These are phyloP conservation scores for Centaurea solstitialis DNA, from an alignment of 129 eudicot species.

Conservation along the genomic window DNA sequence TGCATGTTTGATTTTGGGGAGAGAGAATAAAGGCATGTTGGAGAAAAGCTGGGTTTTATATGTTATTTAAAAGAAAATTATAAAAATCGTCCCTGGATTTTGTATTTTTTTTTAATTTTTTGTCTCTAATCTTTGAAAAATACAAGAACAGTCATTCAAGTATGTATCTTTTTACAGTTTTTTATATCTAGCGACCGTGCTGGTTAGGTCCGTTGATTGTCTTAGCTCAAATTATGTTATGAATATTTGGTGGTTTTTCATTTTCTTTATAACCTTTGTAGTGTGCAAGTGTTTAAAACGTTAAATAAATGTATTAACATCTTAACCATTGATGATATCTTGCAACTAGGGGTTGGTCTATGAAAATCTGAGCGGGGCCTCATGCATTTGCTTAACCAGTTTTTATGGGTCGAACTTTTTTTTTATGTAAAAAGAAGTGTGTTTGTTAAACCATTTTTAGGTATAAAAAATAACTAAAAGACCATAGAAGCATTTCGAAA, in stretches of 20 bases:
- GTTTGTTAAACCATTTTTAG: neutral
- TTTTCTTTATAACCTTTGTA: no score
- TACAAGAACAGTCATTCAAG: neutral
- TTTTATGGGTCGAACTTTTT: neutral
- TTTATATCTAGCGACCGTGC: neutral
- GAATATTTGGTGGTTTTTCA: neutral
- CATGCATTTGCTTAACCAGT: neutral
- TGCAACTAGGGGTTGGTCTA: neutral
- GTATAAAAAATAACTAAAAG: neutral
- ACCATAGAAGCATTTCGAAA: neutral
- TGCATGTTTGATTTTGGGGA: neutral
- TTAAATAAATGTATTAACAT: neutral
- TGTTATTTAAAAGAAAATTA: neutral
- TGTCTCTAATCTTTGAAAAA: neutral
- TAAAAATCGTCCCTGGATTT: neutral
- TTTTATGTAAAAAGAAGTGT: no score
- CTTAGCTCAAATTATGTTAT: neutral
- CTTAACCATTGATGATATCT: neutral
- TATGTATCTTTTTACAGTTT: neutral
- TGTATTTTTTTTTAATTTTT: neutral
- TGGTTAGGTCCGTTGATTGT: neutral
- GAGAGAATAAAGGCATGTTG: neutral
- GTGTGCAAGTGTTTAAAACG: neutral
- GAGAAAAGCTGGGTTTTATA: neutral
- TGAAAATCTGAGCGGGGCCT: neutral